Conservation (phyloP, 164 flowering plant species). For the Chimonanthus praecox region DNA sequence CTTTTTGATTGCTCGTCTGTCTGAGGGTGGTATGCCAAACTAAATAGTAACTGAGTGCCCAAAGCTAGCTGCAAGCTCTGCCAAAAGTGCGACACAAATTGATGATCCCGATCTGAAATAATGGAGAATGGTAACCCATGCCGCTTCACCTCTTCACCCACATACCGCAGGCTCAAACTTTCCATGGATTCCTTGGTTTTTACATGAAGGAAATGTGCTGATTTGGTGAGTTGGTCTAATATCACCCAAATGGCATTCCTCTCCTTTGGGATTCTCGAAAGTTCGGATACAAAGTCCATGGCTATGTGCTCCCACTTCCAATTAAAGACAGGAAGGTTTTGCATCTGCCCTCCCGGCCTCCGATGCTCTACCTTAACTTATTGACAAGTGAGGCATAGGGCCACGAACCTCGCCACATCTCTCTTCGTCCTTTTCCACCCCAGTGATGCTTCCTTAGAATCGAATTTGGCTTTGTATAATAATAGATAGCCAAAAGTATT, state of each 20-base stretch:
- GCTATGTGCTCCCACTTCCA: constrained; percentile 7
- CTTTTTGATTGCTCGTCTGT: constrained; percentile 7
- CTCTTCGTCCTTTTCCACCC: too few species aligned
- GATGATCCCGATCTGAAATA: neutral
- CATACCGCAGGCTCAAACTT: neutral
- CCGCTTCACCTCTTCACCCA: neutral
- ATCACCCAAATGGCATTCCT: neutral
- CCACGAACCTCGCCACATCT: neutral
- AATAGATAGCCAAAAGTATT: too few species aligned
- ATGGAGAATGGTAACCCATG: constrained; percentile 1
- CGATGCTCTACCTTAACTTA: neutral
- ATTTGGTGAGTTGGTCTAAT: constrained; percentile 1
- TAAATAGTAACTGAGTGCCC: neutral
- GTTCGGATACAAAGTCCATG: neutral
- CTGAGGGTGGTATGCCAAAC: constrained; percentile 5
- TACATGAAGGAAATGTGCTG: neutral
- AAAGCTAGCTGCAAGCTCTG: neutral
- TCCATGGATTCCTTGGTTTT: neutral
- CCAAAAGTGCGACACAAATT: constrained; percentile 1
- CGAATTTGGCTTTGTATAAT: too few species aligned
- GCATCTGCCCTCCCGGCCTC: neutral
- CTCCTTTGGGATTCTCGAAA: neutral
- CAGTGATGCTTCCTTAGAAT: too few species aligned
- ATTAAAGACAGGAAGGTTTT: neutral
- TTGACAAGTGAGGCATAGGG: neutral